Evolutionary conservation across 306 rosid genomes (phyloP), one percentile per base, ranked within the genome.

Genomic region (Malus orientalis): DNA sequence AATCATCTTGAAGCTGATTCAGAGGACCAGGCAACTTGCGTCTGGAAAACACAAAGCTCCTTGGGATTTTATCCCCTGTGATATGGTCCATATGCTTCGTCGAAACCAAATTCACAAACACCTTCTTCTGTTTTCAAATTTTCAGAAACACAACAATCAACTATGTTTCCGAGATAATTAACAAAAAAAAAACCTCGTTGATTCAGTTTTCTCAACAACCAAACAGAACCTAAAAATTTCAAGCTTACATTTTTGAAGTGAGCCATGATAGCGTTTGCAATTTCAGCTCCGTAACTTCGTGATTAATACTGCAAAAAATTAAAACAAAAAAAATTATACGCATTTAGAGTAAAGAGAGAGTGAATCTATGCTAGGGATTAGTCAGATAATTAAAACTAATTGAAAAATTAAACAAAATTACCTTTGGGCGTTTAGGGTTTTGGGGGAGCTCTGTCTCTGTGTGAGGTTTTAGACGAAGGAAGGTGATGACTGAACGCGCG

Each of bases 191-290:
- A 25, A 12, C 2, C 51, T 15, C 40, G 14, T 38, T 45, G 44
- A 54, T 23, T 47, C 11, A 23, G 25, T 29, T 70, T 58, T 44
- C 74, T 55, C 60, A 14, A n/a, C 51, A 71, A 67, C 67, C 78
- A 79, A 76, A 80, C 75, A 74, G 8, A 36, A 9, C 63, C 44
- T 18, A 27, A 59, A 33, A 8, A 3, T 2, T 51, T 42, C 68
- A 38, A 38, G 67, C 87, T 86, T 78, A 86, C 89, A 47, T 83
- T 81, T 67, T 18, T 44, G 19, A 86, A 63, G 59, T 87, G 87
- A 75, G 89, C 89, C 89, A 86, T 86, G 54, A 23, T 20, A 60
- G 5, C 23, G 45, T 38, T 38, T 38, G 44, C 44, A 51, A 30
- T 57, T 51, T 71, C 67, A 71, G 76, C 36, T 66, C 36, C 38